Evolutionary conservation across 148 eudicot genomes (phyloP).

Genomic region (Suaeda aralocaspica): DNA sequence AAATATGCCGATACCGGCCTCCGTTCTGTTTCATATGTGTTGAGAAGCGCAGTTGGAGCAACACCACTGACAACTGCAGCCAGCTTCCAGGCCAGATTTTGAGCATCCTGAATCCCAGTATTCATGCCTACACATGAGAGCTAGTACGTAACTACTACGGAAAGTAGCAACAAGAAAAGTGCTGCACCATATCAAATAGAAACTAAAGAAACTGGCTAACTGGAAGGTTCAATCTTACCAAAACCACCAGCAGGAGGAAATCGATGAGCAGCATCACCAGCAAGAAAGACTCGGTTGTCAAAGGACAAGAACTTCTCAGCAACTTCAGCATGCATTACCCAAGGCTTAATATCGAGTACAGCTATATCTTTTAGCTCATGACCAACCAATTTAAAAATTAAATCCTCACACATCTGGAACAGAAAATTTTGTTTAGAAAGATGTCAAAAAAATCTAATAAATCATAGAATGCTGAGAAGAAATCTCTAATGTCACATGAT

Average conservation of each 20-base stretch:
- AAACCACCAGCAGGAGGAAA: slow-evolving; percentile 99
- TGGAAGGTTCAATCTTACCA: slow-evolving; percentile 42
- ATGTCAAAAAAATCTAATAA: slow-evolving; percentile 4
- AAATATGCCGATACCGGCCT: slow-evolving; percentile 53
- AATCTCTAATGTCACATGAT: no score
- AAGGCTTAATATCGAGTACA: slow-evolving; percentile 80
- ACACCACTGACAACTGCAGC: slow-evolving; percentile 66
- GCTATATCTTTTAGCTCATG: slow-evolving; percentile 71
- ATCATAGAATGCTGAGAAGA: neutral
- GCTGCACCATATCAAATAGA: neutral
- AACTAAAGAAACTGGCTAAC: neutral
- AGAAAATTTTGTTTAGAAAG: slow-evolving; percentile 6
- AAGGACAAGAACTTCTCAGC: slow-evolving; percentile 65
- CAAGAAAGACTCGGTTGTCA: slow-evolving; percentile 62
- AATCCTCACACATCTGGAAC: slow-evolving; percentile 67
- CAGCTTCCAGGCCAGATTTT: slow-evolving; percentile 96
- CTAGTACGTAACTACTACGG: slow-evolving; percentile 2
- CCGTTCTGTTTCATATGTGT: slow-evolving; percentile 82
- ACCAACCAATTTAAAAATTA: slow-evolving; percentile 75
- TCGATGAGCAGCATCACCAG: slow-evolving; percentile 96
- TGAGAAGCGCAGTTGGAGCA: slow-evolving; percentile 57
- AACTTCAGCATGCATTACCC: slow-evolving; percentile 99
- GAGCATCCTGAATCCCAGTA: slow-evolving; percentile 97
- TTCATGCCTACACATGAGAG: slow-evolving; percentile 71
- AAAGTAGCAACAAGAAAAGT: slow-evolving; percentile 4